Evolutionary conservation across 2,329 filamentous ascomycete species (phyloP).

Genomic region (Pestalotiopsis sp.): DNA sequence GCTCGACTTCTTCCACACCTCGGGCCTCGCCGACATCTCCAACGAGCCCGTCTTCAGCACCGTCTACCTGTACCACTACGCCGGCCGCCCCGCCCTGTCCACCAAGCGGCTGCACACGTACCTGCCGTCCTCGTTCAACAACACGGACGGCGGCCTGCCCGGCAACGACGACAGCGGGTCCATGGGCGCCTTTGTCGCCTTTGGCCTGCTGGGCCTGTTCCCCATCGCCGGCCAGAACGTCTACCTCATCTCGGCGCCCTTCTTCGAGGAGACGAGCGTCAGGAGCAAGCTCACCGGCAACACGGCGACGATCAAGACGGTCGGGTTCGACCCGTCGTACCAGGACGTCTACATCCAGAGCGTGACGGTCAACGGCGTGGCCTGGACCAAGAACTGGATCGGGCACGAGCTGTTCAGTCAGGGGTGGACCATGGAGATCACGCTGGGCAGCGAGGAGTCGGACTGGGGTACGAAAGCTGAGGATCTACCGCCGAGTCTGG

Average conservation of each 20-base stretch:
- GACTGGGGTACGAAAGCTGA: constrained; percentile 68
- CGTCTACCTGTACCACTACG: constrained; percentile 65
- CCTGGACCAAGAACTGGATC: constrained; percentile 62
- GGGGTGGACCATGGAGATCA: constrained; percentile 59
- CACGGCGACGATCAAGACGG: constrained; percentile 55
- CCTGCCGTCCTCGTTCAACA: constrained; percentile 63
- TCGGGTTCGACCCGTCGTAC: constrained; percentile 59
- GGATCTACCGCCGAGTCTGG: constrained; percentile 32
- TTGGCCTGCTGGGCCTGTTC: constrained; percentile 64
- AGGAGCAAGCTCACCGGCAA: constrained; percentile 55
- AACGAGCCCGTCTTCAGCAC: constrained; percentile 61
- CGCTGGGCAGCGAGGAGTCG: constrained; percentile 61
- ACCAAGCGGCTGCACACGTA: constrained; percentile 57
- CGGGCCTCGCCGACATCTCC: constrained; percentile 40
- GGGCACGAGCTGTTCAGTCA: constrained; percentile 61
- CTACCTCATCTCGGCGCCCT: constrained; percentile 65
- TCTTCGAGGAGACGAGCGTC: constrained; percentile 58
- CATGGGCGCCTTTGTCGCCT: constrained; percentile 62
- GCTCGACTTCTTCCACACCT: constrained; percentile 57
- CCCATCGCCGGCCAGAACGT: constrained; percentile 64
- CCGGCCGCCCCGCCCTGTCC: constrained; percentile 55
- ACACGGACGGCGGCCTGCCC: constrained; percentile 55
- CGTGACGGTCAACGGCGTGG: constrained; percentile 55
- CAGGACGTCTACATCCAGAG: constrained; percentile 60
- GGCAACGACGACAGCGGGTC: constrained; percentile 68